Evolutionary conservation across 331 rosid species (phyloP), one percentile per base, ranked within the genome.

Genomic region (Dryas integrifolia): DNA sequence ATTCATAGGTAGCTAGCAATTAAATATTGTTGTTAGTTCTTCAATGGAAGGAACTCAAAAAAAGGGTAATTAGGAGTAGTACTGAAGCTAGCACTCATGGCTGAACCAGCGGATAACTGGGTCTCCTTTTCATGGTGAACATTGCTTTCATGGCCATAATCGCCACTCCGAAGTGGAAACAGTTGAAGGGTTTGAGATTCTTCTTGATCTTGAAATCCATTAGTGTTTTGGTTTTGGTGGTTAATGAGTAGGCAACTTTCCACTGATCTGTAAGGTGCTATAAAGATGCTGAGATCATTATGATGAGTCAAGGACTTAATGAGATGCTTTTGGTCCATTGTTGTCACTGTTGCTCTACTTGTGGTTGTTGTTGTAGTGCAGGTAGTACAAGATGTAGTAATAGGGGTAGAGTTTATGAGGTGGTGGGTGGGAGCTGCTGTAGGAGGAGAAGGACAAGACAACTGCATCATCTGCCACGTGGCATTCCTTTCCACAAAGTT

Each of bases 41-140:
- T 94, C 88, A 89, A 72, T 5, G 98, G 98, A 60, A 93, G 98
- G 83, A 93, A 94, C 88, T 91, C 98, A 61, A 86, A 84, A 70
- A 89, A 89, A 65, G 87, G 92, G 86, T 68, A 78, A 6, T 88
- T 93, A 6, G 74, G 21, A 12, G 39, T 48, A 5, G 41, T 18
- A 38, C 40, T 72, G 63, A 59, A 55, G 73, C 57, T 70, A 53
- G 82, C 35, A 2, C 35, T 30, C 35, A 30, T 30, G 35, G 2
- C 35, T 30, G 35, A 30, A 30, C 35, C 35, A 30, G 35, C 35
- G 35, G 35, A 30, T 30, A 30, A 30, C 35, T 30, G 35, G 2
- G 3, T 30, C 35, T 30, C 35, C 2, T 30, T 30, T 30, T 30
- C 35, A 30, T 30, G 35, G 35, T 30, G 35, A 2, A 30, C 35